Base-by-base conservation (phyloP, 2,329 filamentous ascomycete species). In the Aureobasidium uvarum region DNA sequence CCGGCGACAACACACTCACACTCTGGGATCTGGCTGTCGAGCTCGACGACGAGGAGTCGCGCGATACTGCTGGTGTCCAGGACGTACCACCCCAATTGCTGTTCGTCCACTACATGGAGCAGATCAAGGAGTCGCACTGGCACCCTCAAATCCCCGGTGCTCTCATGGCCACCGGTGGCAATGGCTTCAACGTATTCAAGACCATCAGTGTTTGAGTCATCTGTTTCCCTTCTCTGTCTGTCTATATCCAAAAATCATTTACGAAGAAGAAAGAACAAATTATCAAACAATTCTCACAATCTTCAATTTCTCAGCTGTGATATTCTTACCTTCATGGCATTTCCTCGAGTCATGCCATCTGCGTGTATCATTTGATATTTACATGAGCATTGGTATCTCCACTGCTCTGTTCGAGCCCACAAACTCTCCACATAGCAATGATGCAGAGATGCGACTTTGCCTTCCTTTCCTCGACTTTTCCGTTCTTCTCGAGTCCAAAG, bases 21-120 rank as follows among this genome's bases (percentile, higher is more conserved):
- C 80, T 98, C 38, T 98, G 95, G 95, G 95, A 99, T 85, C 78
- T 99, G 75, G 92, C 93, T 0, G 95, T 98, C 66, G 95, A 99
- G 81, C 77, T 98, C 67, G 95, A 99, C 72, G 95, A 98, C 74
- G 95, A 99, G 78, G 95, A 98, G 83, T 96, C 89, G 79, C 91
- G 88, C 75, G 91, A 96, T 73, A 93, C 90, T 4, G 92, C 89
- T 0, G 92, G 91, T 62, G 87, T 94, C 46, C 87, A 91, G 73
- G 94, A 96, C 68, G 92, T 98, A 68, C 95, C 95, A 66, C 92
- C 95, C 5, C 95, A 99, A 78, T 79, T 99, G 72, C 81, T 99
- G 69, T 99, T 99, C 77, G 92, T 97, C 74, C 95, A 99, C 79
- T 97, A 96, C 76, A 92, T 96, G 81, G 90, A 96, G 73, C 88